Conservation (phyloP, 2,329 filamentous ascomycete species). For the Elsinoe perseae region DNA sequence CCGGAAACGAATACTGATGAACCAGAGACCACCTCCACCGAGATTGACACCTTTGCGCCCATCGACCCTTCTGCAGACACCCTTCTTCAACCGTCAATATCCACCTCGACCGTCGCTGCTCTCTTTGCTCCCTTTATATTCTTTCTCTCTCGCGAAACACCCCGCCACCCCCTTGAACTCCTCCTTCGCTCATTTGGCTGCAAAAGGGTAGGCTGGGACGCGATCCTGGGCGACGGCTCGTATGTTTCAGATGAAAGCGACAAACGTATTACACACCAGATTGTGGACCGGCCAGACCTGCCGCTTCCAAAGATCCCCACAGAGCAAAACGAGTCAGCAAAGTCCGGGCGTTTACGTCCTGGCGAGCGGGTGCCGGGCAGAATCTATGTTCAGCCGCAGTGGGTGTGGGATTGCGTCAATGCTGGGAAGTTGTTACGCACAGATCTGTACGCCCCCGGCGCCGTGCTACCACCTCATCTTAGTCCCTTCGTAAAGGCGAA, state of each 20-base stretch:
- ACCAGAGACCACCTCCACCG: slow-evolving; percentile 30
- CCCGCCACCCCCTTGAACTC: slow-evolving; percentile 83
- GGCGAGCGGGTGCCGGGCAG: slow-evolving; percentile 81
- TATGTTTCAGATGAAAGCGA: slow-evolving; percentile 87
- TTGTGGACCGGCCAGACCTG: slow-evolving; percentile 81
- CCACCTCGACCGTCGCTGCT: slow-evolving; percentile 57
- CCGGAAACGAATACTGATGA: slow-evolving; percentile 30
- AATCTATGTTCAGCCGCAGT: slow-evolving; percentile 91
- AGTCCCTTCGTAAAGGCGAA: slow-evolving; percentile 90
- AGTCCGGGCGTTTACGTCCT: slow-evolving; percentile 39
- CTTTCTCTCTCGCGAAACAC: slow-evolving; percentile 89
- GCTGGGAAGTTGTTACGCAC: slow-evolving; percentile 79
- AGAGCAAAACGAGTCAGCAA: slow-evolving; percentile 47
- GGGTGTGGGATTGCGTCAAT: slow-evolving; percentile 97
- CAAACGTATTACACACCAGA: slow-evolving; percentile 86
- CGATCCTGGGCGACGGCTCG: slow-evolving; percentile 79
- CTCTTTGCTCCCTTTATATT: slow-evolving; percentile 85
- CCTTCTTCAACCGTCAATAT: slow-evolving; percentile 65
- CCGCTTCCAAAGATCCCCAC: slow-evolving; percentile 37
- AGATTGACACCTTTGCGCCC: slow-evolving; percentile 87
- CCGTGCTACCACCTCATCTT: slow-evolving; percentile 83
- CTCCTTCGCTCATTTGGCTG: slow-evolving; percentile 89
- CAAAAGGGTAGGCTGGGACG: slow-evolving; percentile 92
- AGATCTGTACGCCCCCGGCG: slow-evolving; percentile 82
- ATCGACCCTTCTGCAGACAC: slow-evolving; percentile 77